Conservation (phyloP, 345 rosid species). For the Syzygium jambos region DNA sequence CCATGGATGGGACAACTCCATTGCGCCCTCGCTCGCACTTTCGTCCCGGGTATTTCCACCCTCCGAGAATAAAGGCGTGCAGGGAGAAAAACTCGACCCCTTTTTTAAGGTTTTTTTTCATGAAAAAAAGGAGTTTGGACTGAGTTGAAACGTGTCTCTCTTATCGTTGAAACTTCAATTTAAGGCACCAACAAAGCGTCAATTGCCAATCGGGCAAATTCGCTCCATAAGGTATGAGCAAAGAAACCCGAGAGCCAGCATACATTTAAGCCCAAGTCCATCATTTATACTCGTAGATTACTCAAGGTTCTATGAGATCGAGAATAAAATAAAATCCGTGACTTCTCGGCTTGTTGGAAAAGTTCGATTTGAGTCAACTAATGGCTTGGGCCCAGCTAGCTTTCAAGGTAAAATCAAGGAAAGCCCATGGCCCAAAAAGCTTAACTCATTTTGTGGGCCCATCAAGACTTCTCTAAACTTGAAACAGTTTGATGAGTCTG, state of each 20-base stretch:
- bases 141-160: background rate
- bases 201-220: background rate
- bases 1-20: too few relatives aligned
- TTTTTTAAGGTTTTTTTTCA: background rate
- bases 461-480: too few relatives aligned
- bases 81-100: accelerated
- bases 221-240: too few relatives aligned
- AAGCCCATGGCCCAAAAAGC: background rate
- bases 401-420: background rate
- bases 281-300: background rate
- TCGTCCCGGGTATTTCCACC: too few relatives aligned
- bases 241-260: too few relatives aligned
- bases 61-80: background rate
- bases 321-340: background rate
- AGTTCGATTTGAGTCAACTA: background rate
- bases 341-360: background rate
- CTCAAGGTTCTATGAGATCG: background rate
- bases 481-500: too few relatives aligned
- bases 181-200: background rate
- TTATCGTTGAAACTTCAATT: background rate
- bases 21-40: too few relatives aligned
- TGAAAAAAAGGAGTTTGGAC: background rate
- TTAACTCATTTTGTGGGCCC: too few relatives aligned
- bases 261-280: background rate
- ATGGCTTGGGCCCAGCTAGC: background rate